Conservation (phyloP, 179 eudicot genomes). For the Gypsophila paniculata region DNA sequence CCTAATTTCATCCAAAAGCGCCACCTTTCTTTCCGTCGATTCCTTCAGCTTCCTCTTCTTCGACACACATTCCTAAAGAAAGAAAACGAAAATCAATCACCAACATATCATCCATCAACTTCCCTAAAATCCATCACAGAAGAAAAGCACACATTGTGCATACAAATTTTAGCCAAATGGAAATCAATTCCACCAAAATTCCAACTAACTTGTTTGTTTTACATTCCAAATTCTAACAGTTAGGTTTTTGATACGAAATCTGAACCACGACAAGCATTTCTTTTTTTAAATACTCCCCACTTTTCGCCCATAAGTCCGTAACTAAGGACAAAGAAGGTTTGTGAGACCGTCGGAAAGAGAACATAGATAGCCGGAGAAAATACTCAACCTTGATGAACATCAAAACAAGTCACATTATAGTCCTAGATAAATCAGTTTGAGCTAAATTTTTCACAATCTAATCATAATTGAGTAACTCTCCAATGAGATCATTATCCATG, state of each 20-base stretch:
- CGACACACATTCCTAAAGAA: conserved; percentile 32
- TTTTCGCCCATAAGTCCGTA: neutral
- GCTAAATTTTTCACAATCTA: neutral
- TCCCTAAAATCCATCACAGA: neutral
- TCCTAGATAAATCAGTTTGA: neutral
- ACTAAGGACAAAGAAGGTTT: neutral
- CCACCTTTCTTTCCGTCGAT: conserved; percentile 29
- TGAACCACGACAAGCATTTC: neutral
- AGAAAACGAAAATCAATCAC: neutral
- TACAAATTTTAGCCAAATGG: neutral
- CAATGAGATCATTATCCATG: too few relatives aligned
- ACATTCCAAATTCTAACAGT: neutral
- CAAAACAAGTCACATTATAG: neutral
- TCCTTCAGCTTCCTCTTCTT: conserved; percentile 39
- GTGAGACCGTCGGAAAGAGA: too few relatives aligned
- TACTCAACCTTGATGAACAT: neutral
- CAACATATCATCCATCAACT: neutral
- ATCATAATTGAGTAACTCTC: too few relatives aligned
- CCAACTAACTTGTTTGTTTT: neutral
- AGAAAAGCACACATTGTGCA: neutral
- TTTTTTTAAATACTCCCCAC: neutral
- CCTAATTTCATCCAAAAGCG: conserved; percentile 36
- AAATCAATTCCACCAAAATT: neutral
- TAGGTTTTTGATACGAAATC: neutral
- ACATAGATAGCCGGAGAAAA: neutral